Evolutionary conservation across 1,284 basidiomycete genomes (phyloP), one percentile per base, ranked within the genome.

Genomic region (Limonomyces culmigenus): DNA sequence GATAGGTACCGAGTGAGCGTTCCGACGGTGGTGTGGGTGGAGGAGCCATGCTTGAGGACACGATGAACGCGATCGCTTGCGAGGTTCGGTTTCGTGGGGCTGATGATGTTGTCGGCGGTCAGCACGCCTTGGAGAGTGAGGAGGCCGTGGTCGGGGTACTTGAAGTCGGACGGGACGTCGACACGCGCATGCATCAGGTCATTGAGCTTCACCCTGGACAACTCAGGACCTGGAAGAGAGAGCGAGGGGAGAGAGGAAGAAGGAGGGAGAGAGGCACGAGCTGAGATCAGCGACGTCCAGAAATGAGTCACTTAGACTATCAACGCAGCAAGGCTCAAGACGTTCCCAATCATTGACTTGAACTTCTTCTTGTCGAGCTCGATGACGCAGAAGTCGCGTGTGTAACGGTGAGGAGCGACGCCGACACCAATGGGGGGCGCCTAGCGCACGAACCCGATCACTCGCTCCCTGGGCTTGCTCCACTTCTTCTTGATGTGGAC

Each of bases 31-130:
- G 49, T 53, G 43, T 35, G 21, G 19, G 55, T 57, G 29, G 47
- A 45, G 40, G 32, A 36, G 35, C 55, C 56, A 29, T 39, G 43
- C 38, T 59, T 60, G 39, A 62, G 42, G 18, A 61, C 59, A 27
- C 37, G 46, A 27, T 46, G 48, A n/a, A 47, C 39, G 34, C 36
- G 45, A 32, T 53, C 41, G 34, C 45, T 45, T 13, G 47, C 16
- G 25, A 30, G 32, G 45, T 52, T 36, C 39, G 36, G 34, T 38
- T n/a, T 48, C 41, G 43, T 50, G 42, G 53, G 49, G 5, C 43
- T 47, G 23, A 43, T 34, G 39, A 61, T 46, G 33, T 55, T 21
- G 3, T 44, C 44, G 35, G 47, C 49, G 35, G 55, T 39, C 39
- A 60, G 46, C 19, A 56, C 52, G 45, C 46, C 47, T 40, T 29